Percentiles rank a stretch among this genome's conserved stretches.
Conservation (phyloP, 371 early-diverging fungal genomes). For the Mucor circinelloides region DNA sequence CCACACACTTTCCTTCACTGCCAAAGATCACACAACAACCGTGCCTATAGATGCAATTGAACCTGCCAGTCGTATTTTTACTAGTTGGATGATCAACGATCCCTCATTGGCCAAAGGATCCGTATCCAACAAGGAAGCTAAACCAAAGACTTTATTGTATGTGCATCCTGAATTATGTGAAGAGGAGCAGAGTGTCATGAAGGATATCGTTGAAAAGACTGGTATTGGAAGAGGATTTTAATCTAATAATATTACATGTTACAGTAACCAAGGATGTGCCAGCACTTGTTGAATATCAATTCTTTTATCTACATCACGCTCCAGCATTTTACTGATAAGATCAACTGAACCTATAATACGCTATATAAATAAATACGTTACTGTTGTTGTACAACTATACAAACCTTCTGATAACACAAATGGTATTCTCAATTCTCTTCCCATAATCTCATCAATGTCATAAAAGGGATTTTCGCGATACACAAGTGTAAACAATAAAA, state of each 20-base stretch:
- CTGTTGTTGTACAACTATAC: background rate
- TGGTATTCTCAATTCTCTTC: slow-evolving; percentile 66
- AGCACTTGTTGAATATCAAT: slow-evolving; percentile 58
- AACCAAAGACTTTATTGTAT: slow-evolving; percentile 57
- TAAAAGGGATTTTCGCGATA: slow-evolving; percentile 85
- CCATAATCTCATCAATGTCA: slow-evolving; percentile 74
- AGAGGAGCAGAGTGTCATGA: slow-evolving; percentile 45
- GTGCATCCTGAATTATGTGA: slow-evolving; percentile 59
- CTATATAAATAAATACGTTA: background rate
- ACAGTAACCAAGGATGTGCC: slow-evolving; percentile 57
- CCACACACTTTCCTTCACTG: slow-evolving; percentile 39
- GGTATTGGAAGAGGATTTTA: slow-evolving; percentile 53
- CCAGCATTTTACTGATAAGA: slow-evolving; percentile 57
- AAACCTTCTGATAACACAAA: slow-evolving; percentile 68
- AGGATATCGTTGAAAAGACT: slow-evolving; percentile 41
- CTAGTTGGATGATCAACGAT: slow-evolving; percentile 53
- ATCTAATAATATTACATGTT: background rate
- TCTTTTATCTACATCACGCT: slow-evolving; percentile 54
- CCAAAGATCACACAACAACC: slow-evolving; percentile 52
- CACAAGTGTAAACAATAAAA: slow-evolving; percentile 80
- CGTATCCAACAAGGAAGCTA: slow-evolving; percentile 42
- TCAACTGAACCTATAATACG: slow-evolving; percentile 51
- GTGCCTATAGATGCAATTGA: slow-evolving; percentile 53
- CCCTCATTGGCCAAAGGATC: slow-evolving; percentile 34
- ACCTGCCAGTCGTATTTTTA: slow-evolving; percentile 62